Percentiles rank a stretch among this genome's conserved stretches.
Evolutionary conservation across 805 yeast species (phyloP).

Genomic region (Yamadazyma insecticola): DNA sequence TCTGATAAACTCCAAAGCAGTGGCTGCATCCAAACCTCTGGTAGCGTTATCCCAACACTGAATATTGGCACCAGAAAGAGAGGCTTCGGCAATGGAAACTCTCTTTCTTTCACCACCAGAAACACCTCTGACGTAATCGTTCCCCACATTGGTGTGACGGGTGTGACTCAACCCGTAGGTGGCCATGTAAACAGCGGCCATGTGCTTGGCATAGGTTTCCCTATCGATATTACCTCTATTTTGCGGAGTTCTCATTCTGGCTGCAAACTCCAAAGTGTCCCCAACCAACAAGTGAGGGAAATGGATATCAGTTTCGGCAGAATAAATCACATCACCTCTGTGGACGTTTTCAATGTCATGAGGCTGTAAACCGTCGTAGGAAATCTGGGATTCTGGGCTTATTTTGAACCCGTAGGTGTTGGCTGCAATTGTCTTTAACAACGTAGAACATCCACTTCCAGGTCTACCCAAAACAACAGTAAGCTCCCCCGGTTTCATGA

Average conservation of each 20-base stretch:
- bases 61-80: slow-evolving; percentile 54
- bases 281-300: slow-evolving; percentile 53
- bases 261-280: slow-evolving; percentile 52
- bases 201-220: slow-evolving; percentile 31
- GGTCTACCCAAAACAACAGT: slow-evolving; percentile 39
- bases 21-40: slow-evolving; percentile 79
- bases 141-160: slow-evolving; percentile 54
- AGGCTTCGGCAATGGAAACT: slow-evolving; percentile 74
- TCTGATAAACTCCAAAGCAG: slow-evolving; percentile 69
- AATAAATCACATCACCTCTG: slow-evolving; percentile 35
- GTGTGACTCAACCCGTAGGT: slow-evolving; percentile 50
- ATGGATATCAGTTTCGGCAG: slow-evolving; percentile 53
- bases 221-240: slow-evolving; percentile 29
- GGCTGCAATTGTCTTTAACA: slow-evolving; percentile 32
- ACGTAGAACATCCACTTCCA: slow-evolving; percentile 37
- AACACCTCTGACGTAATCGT: slow-evolving; percentile 63
- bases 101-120: slow-evolving; percentile 82
- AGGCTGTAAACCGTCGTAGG: slow-evolving; percentile 29
- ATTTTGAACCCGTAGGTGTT: slow-evolving; percentile 32
- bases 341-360: slow-evolving; percentile 21
- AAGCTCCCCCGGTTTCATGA: slow-evolving; percentile 37
- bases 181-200: slow-evolving; percentile 40
- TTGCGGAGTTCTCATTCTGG: slow-evolving; percentile 42
- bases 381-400: slow-evolving; percentile 24
- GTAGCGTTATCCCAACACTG: slow-evolving; percentile 71